Conservation (phyloP, 305 asterid genomes). For the Stenogyne calaminthoides region DNA sequence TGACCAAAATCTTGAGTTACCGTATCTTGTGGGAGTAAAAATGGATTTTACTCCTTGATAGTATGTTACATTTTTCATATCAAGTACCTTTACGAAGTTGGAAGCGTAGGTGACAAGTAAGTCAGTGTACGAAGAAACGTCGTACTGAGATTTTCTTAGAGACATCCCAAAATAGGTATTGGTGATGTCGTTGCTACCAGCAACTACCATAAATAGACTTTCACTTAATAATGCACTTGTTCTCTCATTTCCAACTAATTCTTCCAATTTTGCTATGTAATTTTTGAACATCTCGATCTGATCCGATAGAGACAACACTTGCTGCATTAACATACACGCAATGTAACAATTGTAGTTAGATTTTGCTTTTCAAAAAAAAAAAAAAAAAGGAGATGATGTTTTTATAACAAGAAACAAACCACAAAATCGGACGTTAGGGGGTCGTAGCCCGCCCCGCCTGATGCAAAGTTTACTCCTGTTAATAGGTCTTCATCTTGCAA, state of each 20-base stretch:
- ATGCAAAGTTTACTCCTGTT: constrained; percentile 77
- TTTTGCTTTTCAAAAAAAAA: too few relatives aligned
- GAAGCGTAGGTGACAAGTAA: constrained; percentile 49
- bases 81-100: constrained; percentile 54
- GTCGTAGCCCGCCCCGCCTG: constrained; percentile 75
- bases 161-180: constrained; percentile 49
- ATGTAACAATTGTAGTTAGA: too few relatives aligned
- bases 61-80: not conserved
- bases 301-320: constrained; percentile 43
- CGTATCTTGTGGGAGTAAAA: too few relatives aligned
- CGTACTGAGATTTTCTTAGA: constrained; percentile 36
- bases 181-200: constrained; percentile 60
- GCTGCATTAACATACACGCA: constrained; percentile 31
- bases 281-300: constrained; percentile 56
- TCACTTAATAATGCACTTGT: constrained; percentile 31
- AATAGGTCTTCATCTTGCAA: constrained; percentile 50
- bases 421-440: constrained; percentile 54
- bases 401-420: constrained; percentile 29
- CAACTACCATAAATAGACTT: constrained; percentile 36
- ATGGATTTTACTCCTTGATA: too few relatives aligned
- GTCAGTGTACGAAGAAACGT: constrained; percentile 47
- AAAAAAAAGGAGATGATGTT: not conserved
- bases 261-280: constrained; percentile 37
- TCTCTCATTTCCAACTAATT: constrained; percentile 39
- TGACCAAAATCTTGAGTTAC: too few relatives aligned